Base-by-base conservation (phyloP, 208 protist species). In the Crithidia acanthocephali region DNA sequence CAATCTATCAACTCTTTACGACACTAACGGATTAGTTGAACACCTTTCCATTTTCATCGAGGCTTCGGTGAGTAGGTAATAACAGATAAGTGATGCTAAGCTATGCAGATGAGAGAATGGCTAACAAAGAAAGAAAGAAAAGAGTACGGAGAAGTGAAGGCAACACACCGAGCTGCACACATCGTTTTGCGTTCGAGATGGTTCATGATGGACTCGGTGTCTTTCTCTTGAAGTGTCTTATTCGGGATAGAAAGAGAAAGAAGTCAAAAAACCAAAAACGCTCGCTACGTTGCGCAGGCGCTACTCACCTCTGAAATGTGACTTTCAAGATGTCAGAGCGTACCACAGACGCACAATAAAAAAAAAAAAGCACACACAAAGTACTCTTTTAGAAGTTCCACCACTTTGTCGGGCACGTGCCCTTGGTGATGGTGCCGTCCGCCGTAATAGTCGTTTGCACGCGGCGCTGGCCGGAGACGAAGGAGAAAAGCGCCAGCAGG, bases 321-420 rank as follows among this genome's bases (percentile, higher is more conserved):
- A 42, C 37, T 42, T 13, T 42, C 37, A 13, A 42, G 13, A 13
- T 42, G 6, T 42, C 45, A 50, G 16, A 50, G 45, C 8, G 45
- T 50, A 16, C n/a, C n/a, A n/a, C n/a, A 50, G 20, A 50, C 8
- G 20, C 9, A 4, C 45, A 50, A 50, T n/a, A 44, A 44, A 23
- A 53, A 53, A 23, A 53, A 7, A 28, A 23, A 53, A 53, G 23
- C 48, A 13, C 37, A 44, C 13, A 16, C 45, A 5, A 16, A 23
- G 25, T n/a, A 25, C 2, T 50, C 13, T 28, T 56, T 71, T 81
- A 95, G 59, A 89, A 93, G 52, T 86, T 92, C 88, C 91, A 95
- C 88, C 91, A 95, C 23, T 61, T 70, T 16, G 74, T 77, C 18
- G 91, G 87, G 68, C 80, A 92, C 9, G 84, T 91, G 1, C 71